phyloP scores from a whole-genome alignment of 2,329 filamentous ascomycete genomes.

The Corniculantispora saksenae region DNA sequence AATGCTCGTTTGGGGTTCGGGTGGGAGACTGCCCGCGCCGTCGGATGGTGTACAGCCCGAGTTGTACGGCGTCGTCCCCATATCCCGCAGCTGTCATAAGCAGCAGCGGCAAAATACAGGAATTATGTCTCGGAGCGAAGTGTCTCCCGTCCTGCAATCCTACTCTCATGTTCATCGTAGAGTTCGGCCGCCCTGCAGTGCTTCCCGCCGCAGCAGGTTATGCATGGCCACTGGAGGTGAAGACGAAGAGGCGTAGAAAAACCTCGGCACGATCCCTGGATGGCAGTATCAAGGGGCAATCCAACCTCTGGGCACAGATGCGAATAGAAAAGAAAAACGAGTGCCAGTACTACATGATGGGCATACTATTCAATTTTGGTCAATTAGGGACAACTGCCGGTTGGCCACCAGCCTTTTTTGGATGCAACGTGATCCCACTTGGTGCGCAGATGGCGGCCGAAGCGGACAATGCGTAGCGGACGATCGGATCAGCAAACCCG shows the following conservation, averaged over 20 bases:
- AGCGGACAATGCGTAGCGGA: background rate
- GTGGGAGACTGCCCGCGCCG: background rate
- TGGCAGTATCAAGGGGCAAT: background rate
- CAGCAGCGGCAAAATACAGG: background rate
- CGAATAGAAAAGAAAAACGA: background rate
- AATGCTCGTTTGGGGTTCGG: background rate
- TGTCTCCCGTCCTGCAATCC: too few relatives aligned
- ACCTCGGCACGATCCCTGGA: background rate
- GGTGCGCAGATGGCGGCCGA: too few relatives aligned
- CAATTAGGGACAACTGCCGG: slow-evolving; percentile 2
- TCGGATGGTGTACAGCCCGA: background rate
- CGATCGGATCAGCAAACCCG: slow-evolving; percentile 17
- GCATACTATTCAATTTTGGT: background rate
- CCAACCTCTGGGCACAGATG: background rate
- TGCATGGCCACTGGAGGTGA: too few relatives aligned
- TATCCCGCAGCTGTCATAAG: background rate
- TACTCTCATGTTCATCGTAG: background rate
- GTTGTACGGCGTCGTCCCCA: background rate
- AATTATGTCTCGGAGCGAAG: too few relatives aligned
- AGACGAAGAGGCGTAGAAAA: background rate
- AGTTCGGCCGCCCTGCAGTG: too few relatives aligned
- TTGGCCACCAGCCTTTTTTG: background rate
- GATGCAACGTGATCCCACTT: background rate
- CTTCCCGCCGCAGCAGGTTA: background rate
- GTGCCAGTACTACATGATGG: background rate